Evolutionary conservation across 495 filamentous ascomycete species (phyloP), one percentile per base, ranked within the genome.

Genomic region (Parathielavia hyrcaniae): DNA sequence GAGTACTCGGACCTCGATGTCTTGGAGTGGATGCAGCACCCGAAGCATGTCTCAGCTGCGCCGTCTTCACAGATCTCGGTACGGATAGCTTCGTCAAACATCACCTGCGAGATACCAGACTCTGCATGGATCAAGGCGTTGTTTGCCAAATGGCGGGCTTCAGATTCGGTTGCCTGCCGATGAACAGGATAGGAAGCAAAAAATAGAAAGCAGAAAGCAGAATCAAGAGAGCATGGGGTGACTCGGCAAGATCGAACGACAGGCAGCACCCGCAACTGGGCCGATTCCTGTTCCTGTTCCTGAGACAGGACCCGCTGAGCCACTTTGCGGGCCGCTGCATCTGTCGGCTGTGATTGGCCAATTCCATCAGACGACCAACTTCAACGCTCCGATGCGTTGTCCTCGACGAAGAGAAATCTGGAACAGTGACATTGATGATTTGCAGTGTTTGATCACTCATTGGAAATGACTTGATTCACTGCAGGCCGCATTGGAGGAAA

Each of bases 281-380:
- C 26, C 47, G 19, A 49, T 7, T 49, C 14, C 47, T 35, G 47
- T 7, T 49, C 14, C 47, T 35, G 47, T 49, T 49, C 47, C 47
- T 52, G 50, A 40, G 50, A 52, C 50, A 52, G 20, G 19, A 4
- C 20, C 49, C 50, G 23, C 50, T 26, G 19, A 4, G 12, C 49
- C 50, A 39, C 50, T 26, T 17, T 52, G 35, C 50, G 50, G 36
- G 7, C 50, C 50, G 50, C 20, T 41, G 4, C 50, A 40, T 40
- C 20, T 38, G 34, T 6, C 19, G 11, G 10, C n/a, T 1, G 5
- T 52, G 50, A 52, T 52, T 52, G 50, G 50, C 13, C 50, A 52
- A 40, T 51, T 50, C 20, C 10, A 26, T 14, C 43, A 26, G 4
- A 13, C 13, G 34, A 14, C 19, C 3, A 30, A 30, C 3, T 30